Base-by-base conservation (phyloP, 495 filamentous ascomycete species). In the Staphylotrichum longicolle region DNA sequence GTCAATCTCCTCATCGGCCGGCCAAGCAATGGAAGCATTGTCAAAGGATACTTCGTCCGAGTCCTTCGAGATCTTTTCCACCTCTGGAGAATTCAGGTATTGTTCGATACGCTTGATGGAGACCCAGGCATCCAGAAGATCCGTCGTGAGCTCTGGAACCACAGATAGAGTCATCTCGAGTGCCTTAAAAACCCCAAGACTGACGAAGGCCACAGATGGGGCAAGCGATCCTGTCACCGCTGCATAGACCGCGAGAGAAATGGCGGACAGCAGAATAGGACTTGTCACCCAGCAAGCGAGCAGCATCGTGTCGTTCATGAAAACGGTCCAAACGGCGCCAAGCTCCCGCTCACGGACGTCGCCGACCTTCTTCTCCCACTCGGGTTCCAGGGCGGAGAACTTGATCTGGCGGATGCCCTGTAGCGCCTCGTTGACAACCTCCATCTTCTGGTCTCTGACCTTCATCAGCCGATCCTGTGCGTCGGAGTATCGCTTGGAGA, bases 341-440 rank as follows among this genome's bases (percentile, higher is more conserved):
- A 96, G 82, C 66, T 96, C 91, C 33, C 79, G 78, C 11, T 83
- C 80, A 66, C 91, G 81, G 32, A 84, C 82, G 7, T 77, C 77
- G n/a, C 75, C 69, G 56, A 96, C 91, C 57, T 85, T 86, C n/a
- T 80, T 74, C 72, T 93, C 83, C 91, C 91, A 96, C 62, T 89
- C 84, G 14, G 77, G 71, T 68, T 96, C 91, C n/a, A 91, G 71
- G 9, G 90, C 91, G 1, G 89, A 89, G 65, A 96, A 93, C 65
- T 96, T 96, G 70, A 96, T 90, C 68, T 95, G 91, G 6, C 91
- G 82, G 57, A 96, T 93, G 41, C 87, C 91, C 63, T 90, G 86
- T 0, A 96, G 74, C 1, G 88, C 90, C 70, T 96, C 91, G 0
- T 88, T 90, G 11, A 96, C 81, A 1, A 92, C 80, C 0, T 81